Evolutionary conservation across 495 filamentous ascomycete species (phyloP).

Genomic region (Gamarada debralockiae): DNA sequence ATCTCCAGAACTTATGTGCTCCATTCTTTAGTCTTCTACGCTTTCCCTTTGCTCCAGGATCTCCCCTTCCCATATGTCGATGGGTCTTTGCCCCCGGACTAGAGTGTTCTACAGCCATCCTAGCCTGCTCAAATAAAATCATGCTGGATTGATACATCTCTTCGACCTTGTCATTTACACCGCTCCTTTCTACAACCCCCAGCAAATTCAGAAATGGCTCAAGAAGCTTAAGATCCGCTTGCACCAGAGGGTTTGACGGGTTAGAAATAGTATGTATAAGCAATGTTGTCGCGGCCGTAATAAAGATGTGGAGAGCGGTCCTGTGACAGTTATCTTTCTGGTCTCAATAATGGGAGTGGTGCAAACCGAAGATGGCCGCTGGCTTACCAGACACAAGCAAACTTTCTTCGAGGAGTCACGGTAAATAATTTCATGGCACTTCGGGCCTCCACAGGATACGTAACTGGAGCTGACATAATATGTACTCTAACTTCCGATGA

Average conservation of each 20-base stretch:
- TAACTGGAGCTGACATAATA: slow-evolving; percentile 46
- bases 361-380: neutral
- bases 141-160: slow-evolving; percentile 10
- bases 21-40: no score
- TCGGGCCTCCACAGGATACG: slow-evolving; percentile 62
- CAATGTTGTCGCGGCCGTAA: slow-evolving; percentile 87
- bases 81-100: no score
- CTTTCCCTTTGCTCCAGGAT: no score
- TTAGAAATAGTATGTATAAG: slow-evolving; percentile 96
- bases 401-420: slow-evolving; percentile 90
- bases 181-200: neutral
- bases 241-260: slow-evolving; percentile 77
- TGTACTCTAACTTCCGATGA: slow-evolving; percentile 82
- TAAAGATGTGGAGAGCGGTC: slow-evolving; percentile 94
- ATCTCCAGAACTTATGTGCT: no score
- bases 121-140: slow-evolving; percentile 2
- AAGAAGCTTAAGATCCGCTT: slow-evolving; percentile 53
- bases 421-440: slow-evolving; percentile 88
- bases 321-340: slow-evolving; percentile 35
- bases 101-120: slow-evolving; percentile 5
- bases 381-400: slow-evolving; percentile 88
- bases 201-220: slow-evolving; percentile 14
- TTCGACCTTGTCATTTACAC: slow-evolving; percentile 9
- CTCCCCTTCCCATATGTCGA: no score
- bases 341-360: slow-evolving; percentile 22